Evolutionary conservation across 371 early-diverging fungal genomes (phyloP).

Genomic region (Funneliformis caledonium): DNA sequence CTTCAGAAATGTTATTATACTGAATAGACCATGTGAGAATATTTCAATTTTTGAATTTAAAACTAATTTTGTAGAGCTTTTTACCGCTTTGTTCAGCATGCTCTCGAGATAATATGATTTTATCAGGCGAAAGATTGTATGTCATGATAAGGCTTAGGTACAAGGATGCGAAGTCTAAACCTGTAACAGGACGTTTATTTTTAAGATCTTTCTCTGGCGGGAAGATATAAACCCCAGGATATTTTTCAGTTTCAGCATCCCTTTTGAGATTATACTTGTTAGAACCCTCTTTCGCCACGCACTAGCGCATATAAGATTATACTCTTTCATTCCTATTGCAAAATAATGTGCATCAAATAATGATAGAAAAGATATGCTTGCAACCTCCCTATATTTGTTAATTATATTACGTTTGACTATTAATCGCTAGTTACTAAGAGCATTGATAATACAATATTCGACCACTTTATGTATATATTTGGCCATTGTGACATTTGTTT

Average conservation of each 20-base stretch:
- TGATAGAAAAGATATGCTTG: neutral
- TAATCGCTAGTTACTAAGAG: too few species aligned
- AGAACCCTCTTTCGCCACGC: neutral
- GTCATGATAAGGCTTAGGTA: conserved; percentile 37
- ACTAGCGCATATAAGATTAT: conserved; percentile 33
- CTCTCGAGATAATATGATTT: conserved; percentile 18
- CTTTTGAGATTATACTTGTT: neutral
- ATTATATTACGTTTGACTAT: conserved; percentile 3
- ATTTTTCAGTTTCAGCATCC: neutral
- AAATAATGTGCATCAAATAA: conserved; percentile 23
- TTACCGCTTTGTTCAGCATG: neutral
- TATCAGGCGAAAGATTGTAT: conserved; percentile 32
- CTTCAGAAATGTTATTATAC: neutral
- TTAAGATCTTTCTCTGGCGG: conserved; percentile 13
- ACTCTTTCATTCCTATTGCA: conserved; percentile 7
- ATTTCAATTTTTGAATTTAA: neutral
- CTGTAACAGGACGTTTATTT: conserved; percentile 23
- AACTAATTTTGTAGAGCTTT: conserved; percentile 21
- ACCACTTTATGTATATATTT: too few species aligned
- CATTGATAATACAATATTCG: too few species aligned
- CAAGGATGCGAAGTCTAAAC: conserved; percentile 27
- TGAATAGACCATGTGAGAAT: neutral
- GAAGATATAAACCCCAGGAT: conserved; percentile 3
- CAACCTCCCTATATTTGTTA: neutral
- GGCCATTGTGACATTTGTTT: too few species aligned